Evolutionary conservation across 768 basidiomycete genomes (phyloP).

Genomic region (Hortiboletus campestris): DNA sequence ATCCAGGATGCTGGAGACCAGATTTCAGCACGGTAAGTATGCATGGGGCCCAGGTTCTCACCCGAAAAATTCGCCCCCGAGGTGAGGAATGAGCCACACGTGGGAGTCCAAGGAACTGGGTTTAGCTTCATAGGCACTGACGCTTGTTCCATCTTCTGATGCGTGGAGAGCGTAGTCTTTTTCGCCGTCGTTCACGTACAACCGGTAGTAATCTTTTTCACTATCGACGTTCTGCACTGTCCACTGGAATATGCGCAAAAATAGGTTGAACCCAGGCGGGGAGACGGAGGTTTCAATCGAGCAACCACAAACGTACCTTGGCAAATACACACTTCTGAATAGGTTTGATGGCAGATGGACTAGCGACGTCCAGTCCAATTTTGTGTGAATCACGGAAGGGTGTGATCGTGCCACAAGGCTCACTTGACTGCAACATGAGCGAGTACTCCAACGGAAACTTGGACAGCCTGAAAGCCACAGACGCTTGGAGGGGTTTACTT

Average conservation of each 20-base stretch:
- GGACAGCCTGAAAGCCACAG: not conserved
- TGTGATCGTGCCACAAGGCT: not conserved
- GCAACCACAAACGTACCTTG: not conserved
- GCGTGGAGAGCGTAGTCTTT: not conserved
- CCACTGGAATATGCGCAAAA: not conserved
- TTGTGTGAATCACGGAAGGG: not conserved
- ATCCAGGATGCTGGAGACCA: not conserved
- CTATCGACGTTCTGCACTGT: constrained; percentile 1
- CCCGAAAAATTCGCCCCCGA: not conserved
- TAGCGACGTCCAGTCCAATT: not conserved
- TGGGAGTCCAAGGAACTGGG: not conserved
- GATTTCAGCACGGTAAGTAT: not conserved
- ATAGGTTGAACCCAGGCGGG: not conserved
- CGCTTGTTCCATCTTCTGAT: constrained; percentile 2
- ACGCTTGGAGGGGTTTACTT: not conserved
- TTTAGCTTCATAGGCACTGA: not conserved
- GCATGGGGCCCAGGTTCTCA: not conserved
- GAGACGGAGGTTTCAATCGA: not conserved
- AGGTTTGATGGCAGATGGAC: not conserved
- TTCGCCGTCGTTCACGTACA: not conserved
- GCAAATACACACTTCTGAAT: not conserved
- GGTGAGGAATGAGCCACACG: constrained; percentile 1
- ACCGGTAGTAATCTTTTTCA: not conserved
- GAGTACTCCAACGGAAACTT: not conserved
- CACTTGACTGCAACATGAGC: not conserved